These are phyloP conservation scores for Colletotrichum kahawae DNA, from an alignment of 2,329 filamentous ascomycete genomes.

Conservation along the genomic window DNA sequence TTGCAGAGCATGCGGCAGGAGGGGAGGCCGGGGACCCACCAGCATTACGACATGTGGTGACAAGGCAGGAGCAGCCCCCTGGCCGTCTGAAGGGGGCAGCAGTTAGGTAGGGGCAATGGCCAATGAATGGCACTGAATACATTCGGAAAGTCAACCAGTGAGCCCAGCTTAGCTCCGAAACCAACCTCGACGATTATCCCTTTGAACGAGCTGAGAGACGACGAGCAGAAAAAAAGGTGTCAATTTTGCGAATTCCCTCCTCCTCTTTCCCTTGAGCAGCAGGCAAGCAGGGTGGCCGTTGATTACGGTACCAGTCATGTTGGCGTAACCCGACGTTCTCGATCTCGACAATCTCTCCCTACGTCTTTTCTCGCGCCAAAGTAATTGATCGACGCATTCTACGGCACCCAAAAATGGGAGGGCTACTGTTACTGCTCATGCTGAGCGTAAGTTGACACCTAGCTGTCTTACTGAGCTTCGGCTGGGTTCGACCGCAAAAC, in stretches of 20 bases:
- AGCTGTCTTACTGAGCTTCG: slow-evolving; percentile 1
- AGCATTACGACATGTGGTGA: slow-evolving; percentile 18
- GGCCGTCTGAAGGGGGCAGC: neutral
- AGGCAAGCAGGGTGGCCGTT: neutral
- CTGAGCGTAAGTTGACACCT: slow-evolving; percentile 40
- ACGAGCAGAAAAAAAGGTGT: neutral
- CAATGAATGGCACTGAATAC: slow-evolving; percentile 1
- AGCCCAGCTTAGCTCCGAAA: slow-evolving; percentile 4
- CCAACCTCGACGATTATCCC: slow-evolving; percentile 20
- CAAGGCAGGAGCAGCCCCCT: neutral
- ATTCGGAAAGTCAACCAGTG: neutral
- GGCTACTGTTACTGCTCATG: slow-evolving; percentile 43
- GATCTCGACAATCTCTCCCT: neutral
- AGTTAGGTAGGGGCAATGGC: neutral
- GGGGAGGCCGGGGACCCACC: slow-evolving; percentile 3
- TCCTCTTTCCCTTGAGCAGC: neutral
- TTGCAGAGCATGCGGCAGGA: neutral
- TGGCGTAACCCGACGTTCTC: slow-evolving; percentile 5
- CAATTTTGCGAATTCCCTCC: neutral
- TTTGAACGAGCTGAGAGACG: slow-evolving; percentile 3
- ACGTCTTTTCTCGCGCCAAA: neutral
- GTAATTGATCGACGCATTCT: neutral
- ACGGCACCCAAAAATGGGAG: slow-evolving; percentile 36
- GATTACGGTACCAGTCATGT: slow-evolving; percentile 7
- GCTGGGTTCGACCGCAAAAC: neutral